phyloP scores from a whole-genome alignment of 345 rosid genomes.

The Dimocarpus longan region DNA sequence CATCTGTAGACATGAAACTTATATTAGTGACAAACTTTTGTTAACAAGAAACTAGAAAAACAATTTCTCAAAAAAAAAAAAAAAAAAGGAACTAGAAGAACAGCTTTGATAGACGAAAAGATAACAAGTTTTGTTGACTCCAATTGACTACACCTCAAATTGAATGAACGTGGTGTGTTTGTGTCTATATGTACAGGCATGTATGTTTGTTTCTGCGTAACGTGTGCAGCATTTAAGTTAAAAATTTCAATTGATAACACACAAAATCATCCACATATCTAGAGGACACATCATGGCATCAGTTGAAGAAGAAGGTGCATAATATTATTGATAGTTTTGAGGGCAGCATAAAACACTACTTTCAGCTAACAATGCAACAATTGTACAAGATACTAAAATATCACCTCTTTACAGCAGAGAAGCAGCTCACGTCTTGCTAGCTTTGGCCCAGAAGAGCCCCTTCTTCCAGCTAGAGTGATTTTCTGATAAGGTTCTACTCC shows the following conservation, averaged over 20 bases:
- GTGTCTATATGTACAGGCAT: not conserved
- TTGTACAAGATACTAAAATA: conserved; percentile 14
- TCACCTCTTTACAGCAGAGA: conserved; percentile 37
- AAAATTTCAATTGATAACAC: not conserved
- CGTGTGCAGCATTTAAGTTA: not conserved
- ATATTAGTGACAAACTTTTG: not conserved
- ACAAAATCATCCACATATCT: not conserved
- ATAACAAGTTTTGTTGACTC: not conserved
- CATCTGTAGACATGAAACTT: conserved; percentile 30
- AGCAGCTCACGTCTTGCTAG: conserved; percentile 66
- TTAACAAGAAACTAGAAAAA: not conserved
- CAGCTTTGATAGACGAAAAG: no score
- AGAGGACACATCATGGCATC: not conserved
- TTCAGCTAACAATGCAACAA: not conserved
- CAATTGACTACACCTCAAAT: not conserved
- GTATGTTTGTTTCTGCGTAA: not conserved
- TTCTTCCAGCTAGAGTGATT: conserved; percentile 58
- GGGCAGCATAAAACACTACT: not conserved
- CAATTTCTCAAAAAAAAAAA: not conserved
- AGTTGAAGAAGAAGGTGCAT: not conserved
- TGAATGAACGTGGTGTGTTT: not conserved
- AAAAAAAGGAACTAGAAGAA: not conserved
- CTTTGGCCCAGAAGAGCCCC: conserved; percentile 88
- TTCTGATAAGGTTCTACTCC: conserved; percentile 52
- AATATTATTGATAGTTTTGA: not conserved